These are phyloP conservation scores for Oemleria cerasiformis DNA, from an alignment of 306 rosid genomes.

Conservation along the genomic window DNA sequence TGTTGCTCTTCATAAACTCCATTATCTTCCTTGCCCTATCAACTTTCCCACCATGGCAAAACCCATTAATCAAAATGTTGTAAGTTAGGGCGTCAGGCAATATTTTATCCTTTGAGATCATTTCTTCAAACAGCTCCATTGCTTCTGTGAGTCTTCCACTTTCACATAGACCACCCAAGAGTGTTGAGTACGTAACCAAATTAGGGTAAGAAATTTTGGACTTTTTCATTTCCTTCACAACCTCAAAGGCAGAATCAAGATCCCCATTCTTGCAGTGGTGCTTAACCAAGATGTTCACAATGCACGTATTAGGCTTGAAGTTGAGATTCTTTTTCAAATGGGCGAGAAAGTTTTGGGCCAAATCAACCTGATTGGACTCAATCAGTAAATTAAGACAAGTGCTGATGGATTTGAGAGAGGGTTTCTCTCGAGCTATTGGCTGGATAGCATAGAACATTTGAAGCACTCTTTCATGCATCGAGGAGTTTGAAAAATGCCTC, in stretches of 20 bases:
- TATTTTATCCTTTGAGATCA: slow-evolving; percentile 60
- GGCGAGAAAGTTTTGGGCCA: slow-evolving; percentile 60
- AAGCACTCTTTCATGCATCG: slow-evolving; percentile 63
- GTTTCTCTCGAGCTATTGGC: slow-evolving; percentile 65
- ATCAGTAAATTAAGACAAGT: slow-evolving; percentile 80
- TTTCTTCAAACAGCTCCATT: slow-evolving; percentile 72
- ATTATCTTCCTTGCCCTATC: slow-evolving; percentile 62
- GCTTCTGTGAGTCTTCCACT: slow-evolving; percentile 74
- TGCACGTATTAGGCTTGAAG: slow-evolving; percentile 66
- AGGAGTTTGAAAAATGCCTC: slow-evolving; percentile 66
- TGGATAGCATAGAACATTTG: slow-evolving; percentile 57
- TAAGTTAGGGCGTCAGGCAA: slow-evolving; percentile 72
- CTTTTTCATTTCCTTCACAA: slow-evolving; percentile 67
- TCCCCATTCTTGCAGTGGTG: slow-evolving; percentile 79
- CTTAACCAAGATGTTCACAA: slow-evolving; percentile 79
- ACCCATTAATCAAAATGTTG: slow-evolving; percentile 72
- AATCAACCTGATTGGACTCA: slow-evolving; percentile 57
- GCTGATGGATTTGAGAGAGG: slow-evolving; percentile 69
- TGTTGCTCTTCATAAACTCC: slow-evolving; percentile 73
- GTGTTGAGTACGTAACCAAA: slow-evolving; percentile 74
- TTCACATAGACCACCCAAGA: slow-evolving; percentile 70
- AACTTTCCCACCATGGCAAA: slow-evolving; percentile 58
- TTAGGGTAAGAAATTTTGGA: slow-evolving; percentile 61
- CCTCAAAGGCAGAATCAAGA: slow-evolving; percentile 72
- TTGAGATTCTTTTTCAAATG: slow-evolving; percentile 50